These are phyloP conservation scores for Solanum sejunctum DNA, from an alignment of 257 asterid genomes.

Conservation along the genomic window DNA sequence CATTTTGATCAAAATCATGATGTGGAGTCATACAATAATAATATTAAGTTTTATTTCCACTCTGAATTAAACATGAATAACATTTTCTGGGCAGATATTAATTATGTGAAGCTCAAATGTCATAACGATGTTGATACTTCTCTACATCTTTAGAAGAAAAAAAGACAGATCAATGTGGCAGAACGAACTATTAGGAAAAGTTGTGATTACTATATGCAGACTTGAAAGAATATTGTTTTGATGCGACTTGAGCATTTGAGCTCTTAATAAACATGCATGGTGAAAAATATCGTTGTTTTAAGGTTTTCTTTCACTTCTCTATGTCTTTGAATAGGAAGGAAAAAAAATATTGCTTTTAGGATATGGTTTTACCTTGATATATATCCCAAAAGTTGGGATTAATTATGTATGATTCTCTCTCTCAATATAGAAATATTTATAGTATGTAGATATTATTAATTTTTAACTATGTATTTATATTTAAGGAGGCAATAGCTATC, in stretches of 20 bases:
- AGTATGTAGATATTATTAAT: not conserved
- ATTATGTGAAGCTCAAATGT: not conserved
- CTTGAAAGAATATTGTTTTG: not conserved
- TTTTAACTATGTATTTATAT: not conserved
- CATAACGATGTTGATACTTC: constrained; percentile 27
- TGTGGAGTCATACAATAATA: not conserved
- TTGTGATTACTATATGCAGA: no score
- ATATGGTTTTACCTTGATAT: not conserved
- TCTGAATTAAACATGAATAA: not conserved
- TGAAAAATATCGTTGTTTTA: not conserved
- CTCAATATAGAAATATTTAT: not conserved
- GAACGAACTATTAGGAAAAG: no score
- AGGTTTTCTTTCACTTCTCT: not conserved
- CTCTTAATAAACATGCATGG: not conserved
- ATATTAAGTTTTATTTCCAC: not conserved
- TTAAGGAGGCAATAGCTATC: no score
- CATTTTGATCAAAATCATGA: not conserved
- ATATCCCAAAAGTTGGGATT: not conserved
- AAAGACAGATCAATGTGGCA: no score
- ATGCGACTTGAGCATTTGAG: not conserved
- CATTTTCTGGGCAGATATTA: not conserved
- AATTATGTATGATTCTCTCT: not conserved
- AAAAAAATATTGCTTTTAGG: not conserved
- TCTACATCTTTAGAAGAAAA: constrained; percentile 17
- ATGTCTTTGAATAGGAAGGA: not conserved